These are phyloP conservation scores for Schizophyllum amplum DNA, from an alignment of 1,284 basidiomycete genomes.

Conservation along the genomic window DNA sequence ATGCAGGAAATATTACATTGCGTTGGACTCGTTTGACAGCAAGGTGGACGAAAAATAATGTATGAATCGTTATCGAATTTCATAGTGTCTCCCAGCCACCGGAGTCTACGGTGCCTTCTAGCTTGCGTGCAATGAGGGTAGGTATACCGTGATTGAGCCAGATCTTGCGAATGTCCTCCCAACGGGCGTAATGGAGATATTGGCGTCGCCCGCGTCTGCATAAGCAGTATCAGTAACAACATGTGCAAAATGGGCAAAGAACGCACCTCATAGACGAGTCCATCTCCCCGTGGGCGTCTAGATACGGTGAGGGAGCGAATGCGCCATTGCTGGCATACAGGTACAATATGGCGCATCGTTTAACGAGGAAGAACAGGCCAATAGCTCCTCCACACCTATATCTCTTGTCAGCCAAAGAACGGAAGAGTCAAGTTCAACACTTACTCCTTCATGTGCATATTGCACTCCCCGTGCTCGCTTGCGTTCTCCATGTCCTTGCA, in stretches of 20 bases:
- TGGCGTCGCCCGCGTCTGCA: constrained; percentile 80
- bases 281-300: constrained; percentile 92
- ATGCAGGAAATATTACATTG: not conserved
- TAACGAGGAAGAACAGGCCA: constrained; percentile 89
- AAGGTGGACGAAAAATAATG: not conserved
- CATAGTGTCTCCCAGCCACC: constrained; percentile 91
- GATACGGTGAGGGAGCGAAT: constrained; percentile 85
- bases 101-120: constrained; percentile 84
- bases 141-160: constrained; percentile 91
- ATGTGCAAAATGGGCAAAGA: not conserved
- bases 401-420: constrained; percentile 6
- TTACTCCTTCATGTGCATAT: constrained; percentile 89
- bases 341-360: constrained; percentile 89
- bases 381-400: constrained; percentile 82
- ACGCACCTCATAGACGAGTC: constrained; percentile 86
- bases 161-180: constrained; percentile 87
- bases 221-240: not conserved
- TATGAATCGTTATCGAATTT: constrained; percentile 2
- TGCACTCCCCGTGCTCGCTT: constrained; percentile 74
- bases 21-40: not conserved
- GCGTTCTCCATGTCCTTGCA: constrained; percentile 69
- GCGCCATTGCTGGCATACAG: constrained; percentile 86
- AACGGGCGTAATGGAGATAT: constrained; percentile 77
- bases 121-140: constrained; percentile 81
- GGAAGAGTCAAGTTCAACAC: constrained; percentile 26